Evolutionary conservation across 495 filamentous ascomycete species (phyloP).

Genomic region (Penicillium paxilli): DNA sequence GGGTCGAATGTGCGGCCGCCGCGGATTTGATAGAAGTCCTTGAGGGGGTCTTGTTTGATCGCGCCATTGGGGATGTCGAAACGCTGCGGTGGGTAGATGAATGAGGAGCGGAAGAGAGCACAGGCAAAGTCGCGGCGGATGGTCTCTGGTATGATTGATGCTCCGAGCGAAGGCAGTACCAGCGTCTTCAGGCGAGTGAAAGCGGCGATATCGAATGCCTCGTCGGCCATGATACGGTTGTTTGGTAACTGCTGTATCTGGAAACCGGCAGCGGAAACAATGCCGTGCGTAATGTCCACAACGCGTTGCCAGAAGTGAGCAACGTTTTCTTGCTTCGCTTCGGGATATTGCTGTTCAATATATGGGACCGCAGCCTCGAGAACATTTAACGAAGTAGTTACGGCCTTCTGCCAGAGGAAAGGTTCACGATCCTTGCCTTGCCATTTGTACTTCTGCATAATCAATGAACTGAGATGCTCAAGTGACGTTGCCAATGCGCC

Average conservation of each 20-base stretch:
- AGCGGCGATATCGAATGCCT: constrained; percentile 77
- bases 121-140: constrained; percentile 70
- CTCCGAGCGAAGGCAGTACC: constrained; percentile 73
- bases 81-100: constrained; percentile 71
- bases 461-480: constrained; percentile 63
- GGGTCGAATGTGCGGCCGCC: constrained; percentile 71
- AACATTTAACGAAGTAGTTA: constrained; percentile 65
- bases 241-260: constrained; percentile 28
- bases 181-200: constrained; percentile 68
- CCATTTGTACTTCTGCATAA: constrained; percentile 74
- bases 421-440: constrained; percentile 57
- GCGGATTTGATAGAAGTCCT: constrained; percentile 63
- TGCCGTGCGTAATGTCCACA: constrained; percentile 39
- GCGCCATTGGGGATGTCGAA: constrained; percentile 57
- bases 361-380: constrained; percentile 64
- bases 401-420: constrained; percentile 78
- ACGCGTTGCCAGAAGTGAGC: constrained; percentile 43
- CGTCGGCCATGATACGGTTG: constrained; percentile 38
- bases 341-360: constrained; percentile 50
- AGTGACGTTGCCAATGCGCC: constrained; percentile 61
- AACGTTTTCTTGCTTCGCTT: constrained; percentile 28
- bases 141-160: constrained; percentile 59
- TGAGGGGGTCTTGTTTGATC: constrained; percentile 53
- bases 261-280: constrained; percentile 40
- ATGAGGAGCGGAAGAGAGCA: constrained; percentile 77